These are phyloP conservation scores for Salix purpurea DNA, from an alignment of 345 rosid genomes.

Conservation along the genomic window DNA sequence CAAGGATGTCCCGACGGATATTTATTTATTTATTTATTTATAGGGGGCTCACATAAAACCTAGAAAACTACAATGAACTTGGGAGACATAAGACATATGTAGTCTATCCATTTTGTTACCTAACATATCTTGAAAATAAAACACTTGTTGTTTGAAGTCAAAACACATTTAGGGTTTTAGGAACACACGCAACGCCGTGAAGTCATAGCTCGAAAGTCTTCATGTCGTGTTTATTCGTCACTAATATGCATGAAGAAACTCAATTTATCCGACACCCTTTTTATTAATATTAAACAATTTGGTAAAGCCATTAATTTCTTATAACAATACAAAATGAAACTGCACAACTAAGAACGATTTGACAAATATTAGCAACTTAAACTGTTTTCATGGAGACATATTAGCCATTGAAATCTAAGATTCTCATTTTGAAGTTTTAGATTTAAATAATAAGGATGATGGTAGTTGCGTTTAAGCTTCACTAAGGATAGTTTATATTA, in stretches of 20 bases:
- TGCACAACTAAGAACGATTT: neutral
- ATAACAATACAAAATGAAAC: no score
- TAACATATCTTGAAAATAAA: slow-evolving; percentile 14
- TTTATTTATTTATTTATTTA: neutral
- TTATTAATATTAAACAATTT: no score
- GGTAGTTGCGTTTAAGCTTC: no score
- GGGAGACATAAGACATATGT: slow-evolving; percentile 1
- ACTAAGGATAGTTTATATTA: no score
- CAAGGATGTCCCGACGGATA: slow-evolving; percentile 1
- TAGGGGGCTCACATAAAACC: neutral
- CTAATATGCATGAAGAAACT: no score
- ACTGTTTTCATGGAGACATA: no score
- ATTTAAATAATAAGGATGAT: no score
- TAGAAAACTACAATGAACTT: slow-evolving; percentile 13
- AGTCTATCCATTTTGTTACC: slow-evolving; percentile 16
- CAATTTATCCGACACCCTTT: no score
- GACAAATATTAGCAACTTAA: no score
- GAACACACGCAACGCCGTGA: slow-evolving; percentile 18
- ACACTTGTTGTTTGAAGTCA: slow-evolving; percentile 9
- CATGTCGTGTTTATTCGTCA: neutral
- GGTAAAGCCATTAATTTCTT: no score
- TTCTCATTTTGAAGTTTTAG: no score
- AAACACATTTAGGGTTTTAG: neutral
- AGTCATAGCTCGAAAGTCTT: neutral
- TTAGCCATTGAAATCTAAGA: no score